Base-by-base conservation (phyloP, 306 rosid species). In the Aeschynomene evenia region DNA sequence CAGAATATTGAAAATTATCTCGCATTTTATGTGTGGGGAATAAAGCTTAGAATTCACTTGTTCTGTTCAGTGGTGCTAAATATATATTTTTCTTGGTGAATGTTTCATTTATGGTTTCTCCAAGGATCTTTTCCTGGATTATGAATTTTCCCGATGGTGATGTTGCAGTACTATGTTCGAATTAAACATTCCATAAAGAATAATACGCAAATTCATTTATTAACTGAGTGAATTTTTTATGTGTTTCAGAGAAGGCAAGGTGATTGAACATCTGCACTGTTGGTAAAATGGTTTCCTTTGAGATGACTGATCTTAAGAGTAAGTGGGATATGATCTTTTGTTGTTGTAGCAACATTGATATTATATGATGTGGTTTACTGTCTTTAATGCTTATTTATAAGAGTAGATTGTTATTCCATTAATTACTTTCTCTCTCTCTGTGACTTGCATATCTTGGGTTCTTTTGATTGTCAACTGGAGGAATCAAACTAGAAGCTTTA, bases 281-380 rank as follows among this genome's bases (percentile, higher is more conserved):
- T 79, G 26, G 83, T 49, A 62, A 80, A 72, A 93, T 90, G 97
- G 96, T 93, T 80, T 83, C 96, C 63, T 90, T 93, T 68, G 98
- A 93, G 84, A 93, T 93, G 98, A 93, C 90, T 78, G 98, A 93
- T 77, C 88, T 94, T 66, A 93, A 93, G 83, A 93, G 97, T 93
- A 80, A 86, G 96, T 75, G 11, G 14, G 70, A 65, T 56, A 19
- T 42, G 42, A 15, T 55, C 55, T 54, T 23, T 65, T 15, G 2
- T 59, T 57, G 15, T 51, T 11, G 11, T 40, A 7, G 14, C 2
- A 2, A 23, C 48, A 23, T 8, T 45, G 18, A 40, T 24, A 11
- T 33, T 19, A 5, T 46, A 21, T 40, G 50, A 23, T 31, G 29
- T 66, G 21, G 37, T 45, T n/a, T 59, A 8, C 9, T 52, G 29